Evolutionary conservation across 331 rosid genomes (phyloP), one percentile per base, ranked within the genome.

Genomic region (Dryas integrifolia): DNA sequence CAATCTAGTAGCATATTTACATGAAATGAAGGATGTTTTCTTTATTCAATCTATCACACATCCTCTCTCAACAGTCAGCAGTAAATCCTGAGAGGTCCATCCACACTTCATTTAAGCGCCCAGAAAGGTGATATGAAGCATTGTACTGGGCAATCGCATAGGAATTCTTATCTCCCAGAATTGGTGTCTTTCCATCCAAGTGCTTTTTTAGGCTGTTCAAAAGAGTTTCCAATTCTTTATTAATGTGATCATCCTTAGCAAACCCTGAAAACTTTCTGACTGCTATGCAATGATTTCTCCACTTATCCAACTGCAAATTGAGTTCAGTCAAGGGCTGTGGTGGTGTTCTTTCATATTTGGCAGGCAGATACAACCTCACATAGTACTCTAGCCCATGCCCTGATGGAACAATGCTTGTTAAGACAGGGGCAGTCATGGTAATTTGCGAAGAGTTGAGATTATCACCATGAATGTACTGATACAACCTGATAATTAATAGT

Each of bases 81-180:
- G 45, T 51, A 3, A 72, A 65, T 55, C 82, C 89, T 0, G 87
- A 83, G n/a, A 88, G 76, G 15, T 72, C 70, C 0, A 88, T 68
- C 98, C 97, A 87, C 49, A 87, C 96, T 82, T 92, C 92, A 72
- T 92, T 92, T 44, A 88, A 73, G 18, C 92, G 82, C 3, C 72
- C 85, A 18, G 82, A 77, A 43, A 38, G 65, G 38, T 12, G 76
- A 65, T 5, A 41, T 0, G 89, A 79, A 80, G 88, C 76, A 58
- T 92, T 88, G 83, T 90, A 92, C 73, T 88, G 91, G 14, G 98
- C 98, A 75, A 90, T 80, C 47, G 80, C 64, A 16, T 78, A 87
- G 46, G 80, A 77, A 49, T 62, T 80, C 35, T 63, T 73, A 9
- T 80, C 86, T 61, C 70, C 87, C 66, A 72, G 24, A 5, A 53